These are phyloP conservation scores for Trametes sanguinea DNA, from an alignment of 768 basidiomycete genomes.

Conservation along the genomic window DNA sequence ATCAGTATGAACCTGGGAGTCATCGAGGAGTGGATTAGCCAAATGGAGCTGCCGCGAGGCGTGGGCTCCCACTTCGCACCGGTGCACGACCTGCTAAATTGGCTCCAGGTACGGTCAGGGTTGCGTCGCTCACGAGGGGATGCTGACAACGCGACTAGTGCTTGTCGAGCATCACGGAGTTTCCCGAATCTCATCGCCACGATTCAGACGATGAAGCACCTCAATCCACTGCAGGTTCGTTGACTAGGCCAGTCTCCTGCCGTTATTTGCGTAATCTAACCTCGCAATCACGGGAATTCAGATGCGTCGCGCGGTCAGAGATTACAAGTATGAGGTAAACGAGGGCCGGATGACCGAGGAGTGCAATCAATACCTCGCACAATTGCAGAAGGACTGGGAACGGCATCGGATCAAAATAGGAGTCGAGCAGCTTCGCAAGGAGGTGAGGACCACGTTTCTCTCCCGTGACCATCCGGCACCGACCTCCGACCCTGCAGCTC, in stretches of 20 bases:
- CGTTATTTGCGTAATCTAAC: too few relatives aligned
- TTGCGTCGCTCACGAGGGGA: neutral
- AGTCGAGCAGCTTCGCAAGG: slow-evolving; percentile 81
- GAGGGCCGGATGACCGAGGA: slow-evolving; percentile 94
- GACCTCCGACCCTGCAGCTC: slow-evolving; percentile 46
- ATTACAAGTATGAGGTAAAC: slow-evolving; percentile 92
- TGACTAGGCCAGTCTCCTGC: too few relatives aligned
- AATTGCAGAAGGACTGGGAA: slow-evolving; percentile 98
- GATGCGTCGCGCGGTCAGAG: slow-evolving; percentile 93
- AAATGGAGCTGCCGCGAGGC: slow-evolving; percentile 76
- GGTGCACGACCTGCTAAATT: slow-evolving; percentile 78
- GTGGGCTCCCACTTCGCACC: slow-evolving; percentile 82
- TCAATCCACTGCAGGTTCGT: slow-evolving; percentile 89
- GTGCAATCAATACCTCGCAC: slow-evolving; percentile 90
- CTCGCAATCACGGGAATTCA: slow-evolving; percentile 33
- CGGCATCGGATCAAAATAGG: slow-evolving; percentile 83
- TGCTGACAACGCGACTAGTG: slow-evolving; percentile 49
- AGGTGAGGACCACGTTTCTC: slow-evolving; percentile 48
- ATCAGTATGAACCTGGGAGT: slow-evolving; percentile 83
- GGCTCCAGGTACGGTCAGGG: slow-evolving; percentile 67
- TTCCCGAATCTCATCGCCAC: slow-evolving; percentile 88
- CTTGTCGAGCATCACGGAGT: slow-evolving; percentile 84
- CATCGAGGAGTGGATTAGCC: slow-evolving; percentile 90
- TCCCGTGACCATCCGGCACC: neutral
- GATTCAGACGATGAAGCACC: slow-evolving; percentile 79